Evolutionary conservation across 805 yeast genomes (phyloP), one percentile per base, ranked within the genome.

Genomic region (Wickerhamomyces chambardii): DNA sequence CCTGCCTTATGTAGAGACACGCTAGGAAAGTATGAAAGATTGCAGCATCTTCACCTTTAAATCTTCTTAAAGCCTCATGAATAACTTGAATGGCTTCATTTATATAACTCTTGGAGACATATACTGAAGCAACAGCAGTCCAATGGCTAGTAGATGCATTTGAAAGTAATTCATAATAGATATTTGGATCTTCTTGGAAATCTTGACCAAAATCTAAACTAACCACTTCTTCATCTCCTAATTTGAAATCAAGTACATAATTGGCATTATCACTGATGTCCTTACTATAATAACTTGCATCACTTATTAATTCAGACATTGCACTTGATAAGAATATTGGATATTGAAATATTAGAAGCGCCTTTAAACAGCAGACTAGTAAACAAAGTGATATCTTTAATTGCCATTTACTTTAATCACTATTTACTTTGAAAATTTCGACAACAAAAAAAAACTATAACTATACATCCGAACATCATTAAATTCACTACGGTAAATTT

Each of bases 121-220:
- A 92, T 0, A 92, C 95, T 39, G 78, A 53, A 1, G 95, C 89
- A 42, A 89, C 77, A 17, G 81, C 70, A 15, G 85, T 59, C 98
- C 98, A 92, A 59, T 77, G 84, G 51, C 79, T 78, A 36, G 71
- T 66, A 17, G 73, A 76, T 33, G 90, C 79, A 37, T 73, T 84
- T 42, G 83, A 81, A 42, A 92, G 64, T 42, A 90, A 70, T 19
- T 75, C 72, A 44, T 83, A 76, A 42, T 92, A 67, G 51, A 92
- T 97, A 31, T 75, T 69, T 5, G 95, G 84, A 55, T 90, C 95
- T 17, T 84, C 95, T 5, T 95, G 95, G 37, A 87, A 66, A 51
- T 90, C 97, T 26, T 78, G 76, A 35, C 72, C 72, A 40, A 83
- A 68, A 50, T 87, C 90, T 46, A 92, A 74, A 35, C 85, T 81